Evolutionary conservation across 208 protist species (phyloP), one percentile per base, ranked within the genome.

Genomic region (Trypanosoma platydactyli): DNA sequence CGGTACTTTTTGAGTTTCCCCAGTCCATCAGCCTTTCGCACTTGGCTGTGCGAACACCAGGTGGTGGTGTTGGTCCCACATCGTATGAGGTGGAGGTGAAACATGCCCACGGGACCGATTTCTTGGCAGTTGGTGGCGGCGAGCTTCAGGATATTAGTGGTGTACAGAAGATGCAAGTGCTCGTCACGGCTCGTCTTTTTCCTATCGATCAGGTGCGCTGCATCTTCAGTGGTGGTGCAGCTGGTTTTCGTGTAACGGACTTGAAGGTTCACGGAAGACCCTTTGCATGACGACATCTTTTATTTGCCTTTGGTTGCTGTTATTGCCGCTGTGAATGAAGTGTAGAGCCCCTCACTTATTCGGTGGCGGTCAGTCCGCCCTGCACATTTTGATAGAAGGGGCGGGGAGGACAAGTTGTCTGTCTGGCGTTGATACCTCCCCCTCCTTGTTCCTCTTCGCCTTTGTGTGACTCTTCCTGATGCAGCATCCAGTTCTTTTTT

Each of bases 191-290:
- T 5, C 30, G 58, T 30, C 13, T 51, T n/a, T 54, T 74, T 58
- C 73, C 56, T 27, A 58, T 71, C 33, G 59, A 69, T n/a, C 22
- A 35, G 20, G 73, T 79, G 25, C 66, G 67, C 22, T 79, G 58
- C 42, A 38, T 73, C 44, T 79, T 74, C 51, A 33, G 51, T 13
- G 58, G 60, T 55, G 51, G 22, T 20, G 25, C 68, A 22, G 33
- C 13, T 24, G 45, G 55, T 3, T 74, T 79, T 45, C 27, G 49
- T 18, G 68, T 79, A 18, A 68, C 22, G 24, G 33, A 76, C 50
- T 46, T 79, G 13, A 62, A 79, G 24, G 56, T 79, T 16, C 73
- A 79, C 62, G 73, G 73, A n/a, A 73, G 71, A 45, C 57, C 66
- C 27, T 73, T 73, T 58, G 33, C 20, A 24, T 27, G 50, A 29